Base-by-base conservation (phyloP, 371 early-diverging fungal species). In the Sanchytrium tribonematis region DNA sequence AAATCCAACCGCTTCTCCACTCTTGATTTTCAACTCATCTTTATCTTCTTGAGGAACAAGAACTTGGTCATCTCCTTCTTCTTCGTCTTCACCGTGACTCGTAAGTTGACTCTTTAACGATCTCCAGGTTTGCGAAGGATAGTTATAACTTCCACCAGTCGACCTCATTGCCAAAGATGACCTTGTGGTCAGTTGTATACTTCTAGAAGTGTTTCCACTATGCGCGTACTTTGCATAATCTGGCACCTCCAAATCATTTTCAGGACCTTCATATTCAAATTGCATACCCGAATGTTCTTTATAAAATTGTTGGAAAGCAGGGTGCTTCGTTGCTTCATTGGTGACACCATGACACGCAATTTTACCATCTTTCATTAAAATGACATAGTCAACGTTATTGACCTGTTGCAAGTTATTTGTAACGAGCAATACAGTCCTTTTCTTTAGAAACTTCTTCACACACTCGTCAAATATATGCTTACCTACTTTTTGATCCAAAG, bases 401-500 rank as follows among this genome's bases (percentile, higher is more conserved):
- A 86, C 74, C 72, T 81, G 83, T 73, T 81, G 76, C 5, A 79
- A 70, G 71, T 85, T 84, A 73, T 84, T 81, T 29, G 85, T 86
- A 17, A 84, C 81, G 71, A 83, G 76, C 1, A 86, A 72, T n/a
- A 85, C 76, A 1, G 81, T 80, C 74, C 82, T 84, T 32, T 76
- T 72, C 72, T 76, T 74, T 83, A 93, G 79, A 71, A 78, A 74
- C 5, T 84, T 83, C 29, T 82, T 78, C 68, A 88, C 69, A 1
- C 90, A 88, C 66, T 85, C 84, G 30, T 81, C 77, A 72, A 85
- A 85, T 29, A 85, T 76, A 69, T 80, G 80, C 69, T 79, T 79
- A 17, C 68, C 71, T 17, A 71, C 71, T 28, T 68, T 70, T 29
- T 69, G 30, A 70, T 72, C 72, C 0, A 72, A 66, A 31, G 72